Evolutionary conservation across 768 basidiomycete genomes (phyloP).

Genomic region (Podaxis mareebaensis): DNA sequence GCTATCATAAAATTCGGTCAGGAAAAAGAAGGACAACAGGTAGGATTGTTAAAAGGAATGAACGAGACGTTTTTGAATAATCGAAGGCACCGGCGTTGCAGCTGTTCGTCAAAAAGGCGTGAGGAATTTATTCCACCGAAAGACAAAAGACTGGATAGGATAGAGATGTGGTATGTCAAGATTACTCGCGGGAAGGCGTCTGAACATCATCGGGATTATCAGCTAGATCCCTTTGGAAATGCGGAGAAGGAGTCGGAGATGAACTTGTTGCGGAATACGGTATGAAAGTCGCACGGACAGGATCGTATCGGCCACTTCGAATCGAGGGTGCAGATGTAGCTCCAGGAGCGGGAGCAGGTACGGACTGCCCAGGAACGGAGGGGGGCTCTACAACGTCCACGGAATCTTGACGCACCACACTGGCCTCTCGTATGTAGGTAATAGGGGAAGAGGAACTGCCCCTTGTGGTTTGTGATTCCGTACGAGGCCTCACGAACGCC

Average conservation of each 20-base stretch:
- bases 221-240: slow-evolving; percentile 5
- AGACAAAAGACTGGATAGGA: slow-evolving; percentile 8
- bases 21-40: slow-evolving; percentile 6
- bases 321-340: slow-evolving; percentile 26
- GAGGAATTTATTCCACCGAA: slow-evolving; percentile 13
- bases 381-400: slow-evolving; percentile 15
- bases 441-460: slow-evolving; percentile 29
- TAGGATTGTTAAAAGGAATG: slow-evolving; percentile 13
- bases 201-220: slow-evolving; percentile 18
- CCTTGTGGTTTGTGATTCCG: slow-evolving; percentile 29
- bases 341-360: slow-evolving; percentile 24
- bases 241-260: slow-evolving; percentile 15
- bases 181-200: slow-evolving; percentile 5
- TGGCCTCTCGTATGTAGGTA: slow-evolving; percentile 20
- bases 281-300: slow-evolving; percentile 48
- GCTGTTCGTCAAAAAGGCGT: slow-evolving; percentile 15
- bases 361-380: slow-evolving; percentile 8
- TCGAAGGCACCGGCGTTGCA: slow-evolving; percentile 11
- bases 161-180: slow-evolving; percentile 1
- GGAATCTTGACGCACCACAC: slow-evolving; percentile 15
- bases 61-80: slow-evolving; percentile 11
- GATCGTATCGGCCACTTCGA: slow-evolving; percentile 51
- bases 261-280: slow-evolving; percentile 23
- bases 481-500: slow-evolving; percentile 38
- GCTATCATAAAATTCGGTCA: slow-evolving; percentile 8